phyloP scores from a whole-genome alignment of 2,329 filamentous ascomycete genomes.

The Pseudocercospora macadamiae region DNA sequence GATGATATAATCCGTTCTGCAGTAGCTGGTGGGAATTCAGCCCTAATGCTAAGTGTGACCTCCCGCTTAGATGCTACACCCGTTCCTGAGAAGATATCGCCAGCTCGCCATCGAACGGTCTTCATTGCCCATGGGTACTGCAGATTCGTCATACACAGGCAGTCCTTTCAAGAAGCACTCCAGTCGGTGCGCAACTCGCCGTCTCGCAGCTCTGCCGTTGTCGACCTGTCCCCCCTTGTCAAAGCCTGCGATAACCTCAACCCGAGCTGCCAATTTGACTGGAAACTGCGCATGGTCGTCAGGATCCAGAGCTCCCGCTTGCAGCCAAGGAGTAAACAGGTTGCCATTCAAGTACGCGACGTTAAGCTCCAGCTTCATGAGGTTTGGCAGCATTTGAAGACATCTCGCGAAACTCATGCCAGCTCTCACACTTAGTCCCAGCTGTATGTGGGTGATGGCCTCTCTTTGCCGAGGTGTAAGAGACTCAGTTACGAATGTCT shows the following conservation, averaged over 20 bases:
- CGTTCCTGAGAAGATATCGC: conserved; percentile 3
- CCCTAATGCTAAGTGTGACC: no score
- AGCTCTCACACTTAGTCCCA: not conserved
- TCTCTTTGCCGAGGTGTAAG: not conserved
- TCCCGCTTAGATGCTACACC: conserved; percentile 1
- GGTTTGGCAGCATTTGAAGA: not conserved
- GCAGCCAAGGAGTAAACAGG: conserved; percentile 6
- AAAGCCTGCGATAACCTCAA: conserved; percentile 5
- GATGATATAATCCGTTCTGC: no score
- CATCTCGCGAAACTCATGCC: conserved; percentile 7
- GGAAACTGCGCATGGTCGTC: conserved; percentile 1
- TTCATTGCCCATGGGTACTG: not conserved
- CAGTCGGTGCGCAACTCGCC: not conserved
- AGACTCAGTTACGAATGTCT: conserved; percentile 1
- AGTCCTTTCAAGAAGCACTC: not conserved
- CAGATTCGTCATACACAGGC: not conserved
- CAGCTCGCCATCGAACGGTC: conserved; percentile 7
- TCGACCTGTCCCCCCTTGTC: not conserved
- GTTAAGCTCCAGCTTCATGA: conserved; percentile 1
- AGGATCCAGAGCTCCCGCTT: not conserved
- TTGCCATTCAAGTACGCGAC: not conserved
- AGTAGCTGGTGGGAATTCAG: no score
- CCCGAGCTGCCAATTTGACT: not conserved
- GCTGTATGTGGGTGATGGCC: not conserved
- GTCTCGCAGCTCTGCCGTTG: not conserved